phyloP scores from a whole-genome alignment of 2,329 filamentous ascomycete genomes.

The Lachnellula arida region DNA sequence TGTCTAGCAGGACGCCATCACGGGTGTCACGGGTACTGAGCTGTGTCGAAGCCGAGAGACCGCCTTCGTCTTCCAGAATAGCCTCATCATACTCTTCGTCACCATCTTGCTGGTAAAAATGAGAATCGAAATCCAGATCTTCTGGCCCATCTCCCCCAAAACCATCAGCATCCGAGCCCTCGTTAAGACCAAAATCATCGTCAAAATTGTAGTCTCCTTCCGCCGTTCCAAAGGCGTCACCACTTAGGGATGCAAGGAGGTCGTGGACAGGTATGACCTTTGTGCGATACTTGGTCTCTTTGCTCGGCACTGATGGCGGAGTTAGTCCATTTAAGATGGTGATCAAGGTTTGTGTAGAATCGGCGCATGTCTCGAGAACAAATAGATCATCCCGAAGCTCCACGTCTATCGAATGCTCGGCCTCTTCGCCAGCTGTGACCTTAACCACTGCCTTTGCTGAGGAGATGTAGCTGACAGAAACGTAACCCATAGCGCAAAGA shows the following conservation, averaged over 20 bases:
- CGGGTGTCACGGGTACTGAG: conserved; percentile 37
- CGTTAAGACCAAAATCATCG: conserved; percentile 51
- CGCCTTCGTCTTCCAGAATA: conserved; percentile 34
- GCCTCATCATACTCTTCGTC: conserved; percentile 25
- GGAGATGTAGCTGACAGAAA: conserved; percentile 82
- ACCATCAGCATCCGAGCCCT: conserved; percentile 45
- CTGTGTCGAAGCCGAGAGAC: conserved; percentile 23
- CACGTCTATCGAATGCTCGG: conserved; percentile 66
- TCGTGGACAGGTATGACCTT: conserved; percentile 82
- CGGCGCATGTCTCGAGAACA: conserved; percentile 90
- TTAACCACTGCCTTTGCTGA: conserved; percentile 67
- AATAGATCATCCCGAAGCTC: conserved; percentile 82
- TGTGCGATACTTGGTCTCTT: conserved; percentile 80
- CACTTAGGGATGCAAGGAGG: conserved; percentile 84
- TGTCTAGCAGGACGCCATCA: conserved; percentile 44
- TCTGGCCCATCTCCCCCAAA: conserved; percentile 36
- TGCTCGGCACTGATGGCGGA: conserved; percentile 78
- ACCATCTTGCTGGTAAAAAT: conserved; percentile 42
- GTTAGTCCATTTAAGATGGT: conserved; percentile 72
- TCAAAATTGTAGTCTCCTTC: conserved; percentile 61
- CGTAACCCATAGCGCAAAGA: conserved; percentile 66
- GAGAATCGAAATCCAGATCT: conserved; percentile 39
- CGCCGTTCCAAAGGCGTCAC: conserved; percentile 68
- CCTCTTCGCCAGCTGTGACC: conserved; percentile 50
- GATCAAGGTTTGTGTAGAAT: conserved; percentile 92